A percentile compares a stretch with the other conserved stretches of the same genome.
These are phyloP conservation scores for Ophiostoma populinum DNA, from an alignment of 2,329 filamentous ascomycete genomes.

Conservation along the genomic window DNA sequence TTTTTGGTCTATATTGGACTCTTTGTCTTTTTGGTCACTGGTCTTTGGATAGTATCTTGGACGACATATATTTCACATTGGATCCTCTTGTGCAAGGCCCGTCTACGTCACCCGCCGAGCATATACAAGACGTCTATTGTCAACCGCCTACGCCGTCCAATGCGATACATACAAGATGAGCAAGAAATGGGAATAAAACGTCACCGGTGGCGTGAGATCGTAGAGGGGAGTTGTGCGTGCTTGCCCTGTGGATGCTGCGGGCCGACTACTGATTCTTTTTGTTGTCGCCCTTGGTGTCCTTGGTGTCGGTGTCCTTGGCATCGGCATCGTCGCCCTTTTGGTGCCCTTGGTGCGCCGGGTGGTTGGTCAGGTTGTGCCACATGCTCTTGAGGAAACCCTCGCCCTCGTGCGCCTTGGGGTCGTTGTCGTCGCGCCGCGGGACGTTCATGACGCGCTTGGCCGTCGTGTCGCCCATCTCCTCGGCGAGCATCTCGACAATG, in stretches of 20 bases:
- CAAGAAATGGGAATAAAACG: not conserved
- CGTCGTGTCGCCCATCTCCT: conserved; percentile 86
- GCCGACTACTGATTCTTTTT: not conserved
- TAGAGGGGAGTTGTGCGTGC: too few species aligned
- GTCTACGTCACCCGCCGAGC: too few species aligned
- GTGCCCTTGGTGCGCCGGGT: conserved; percentile 41
- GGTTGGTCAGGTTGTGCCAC: conserved; percentile 83
- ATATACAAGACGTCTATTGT: too few species aligned
- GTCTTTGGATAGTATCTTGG: not conserved
- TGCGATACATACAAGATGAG: not conserved
- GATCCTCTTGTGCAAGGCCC: not conserved
- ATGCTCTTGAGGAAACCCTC: conserved; percentile 86
- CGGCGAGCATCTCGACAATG: conserved; percentile 85
- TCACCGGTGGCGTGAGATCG: not conserved
- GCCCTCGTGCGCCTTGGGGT: conserved; percentile 43
- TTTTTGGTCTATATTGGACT: not conserved
- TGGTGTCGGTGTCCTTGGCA: not conserved
- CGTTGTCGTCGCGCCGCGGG: conserved; percentile 16
- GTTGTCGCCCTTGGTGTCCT: conserved; percentile 5
- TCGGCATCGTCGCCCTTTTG: conserved; percentile 16
- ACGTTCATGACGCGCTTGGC: conserved; percentile 81
- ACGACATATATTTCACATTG: not conserved
- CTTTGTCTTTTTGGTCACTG: not conserved
- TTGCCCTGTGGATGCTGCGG: conserved; percentile 2
- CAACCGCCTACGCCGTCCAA: too few species aligned